phyloP scores from a whole-genome alignment of 352 stramenopile genomes.

The Plasmopara viticola region DNA sequence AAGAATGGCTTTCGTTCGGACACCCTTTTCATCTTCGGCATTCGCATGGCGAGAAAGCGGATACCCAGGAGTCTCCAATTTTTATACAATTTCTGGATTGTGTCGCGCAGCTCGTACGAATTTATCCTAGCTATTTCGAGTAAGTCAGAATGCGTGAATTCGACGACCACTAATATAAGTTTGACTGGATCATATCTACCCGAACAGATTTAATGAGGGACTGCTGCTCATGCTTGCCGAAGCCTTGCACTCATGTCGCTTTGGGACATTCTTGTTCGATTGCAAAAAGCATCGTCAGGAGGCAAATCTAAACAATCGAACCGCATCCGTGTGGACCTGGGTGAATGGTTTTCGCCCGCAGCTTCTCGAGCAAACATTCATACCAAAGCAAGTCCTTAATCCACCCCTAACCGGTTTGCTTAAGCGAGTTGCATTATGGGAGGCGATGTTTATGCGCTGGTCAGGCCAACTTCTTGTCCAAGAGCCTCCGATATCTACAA shows the following conservation, averaged over 20 bases:
- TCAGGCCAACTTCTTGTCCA: constrained; percentile 54
- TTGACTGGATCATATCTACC: too few species aligned
- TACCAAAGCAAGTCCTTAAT: constrained; percentile 44
- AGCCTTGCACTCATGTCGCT: constrained; percentile 95
- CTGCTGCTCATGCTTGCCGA: constrained; percentile 91
- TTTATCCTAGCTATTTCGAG: constrained; percentile 96
- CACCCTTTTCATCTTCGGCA: constrained; percentile 78
- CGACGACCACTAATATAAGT: too few species aligned
- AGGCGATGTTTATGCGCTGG: constrained; percentile 71
- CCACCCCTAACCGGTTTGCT: constrained; percentile 53
- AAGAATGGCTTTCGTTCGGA: constrained; percentile 79
- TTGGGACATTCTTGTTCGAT: constrained; percentile 97
- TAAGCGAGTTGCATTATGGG: constrained; percentile 60
- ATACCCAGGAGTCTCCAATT: constrained; percentile 77
- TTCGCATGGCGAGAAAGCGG: constrained; percentile 69
- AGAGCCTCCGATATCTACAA: constrained; percentile 20
- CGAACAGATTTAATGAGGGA: constrained; percentile 87
- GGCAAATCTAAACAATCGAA: constrained; percentile 51
- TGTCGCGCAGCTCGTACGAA: constrained; percentile 78
- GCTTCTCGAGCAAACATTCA: constrained; percentile 50
- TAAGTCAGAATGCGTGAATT: constrained; percentile 3
- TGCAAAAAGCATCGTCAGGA: constrained; percentile 81
- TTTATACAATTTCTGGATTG: constrained; percentile 85
- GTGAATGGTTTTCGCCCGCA: constrained; percentile 68
- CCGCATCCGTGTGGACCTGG: constrained; percentile 75